A percentile compares a stretch with the other conserved stretches of the same genome.
These are phyloP conservation scores for Pythium phragmitis DNA, from an alignment of 352 stramenopile species.

Conservation along the genomic window DNA sequence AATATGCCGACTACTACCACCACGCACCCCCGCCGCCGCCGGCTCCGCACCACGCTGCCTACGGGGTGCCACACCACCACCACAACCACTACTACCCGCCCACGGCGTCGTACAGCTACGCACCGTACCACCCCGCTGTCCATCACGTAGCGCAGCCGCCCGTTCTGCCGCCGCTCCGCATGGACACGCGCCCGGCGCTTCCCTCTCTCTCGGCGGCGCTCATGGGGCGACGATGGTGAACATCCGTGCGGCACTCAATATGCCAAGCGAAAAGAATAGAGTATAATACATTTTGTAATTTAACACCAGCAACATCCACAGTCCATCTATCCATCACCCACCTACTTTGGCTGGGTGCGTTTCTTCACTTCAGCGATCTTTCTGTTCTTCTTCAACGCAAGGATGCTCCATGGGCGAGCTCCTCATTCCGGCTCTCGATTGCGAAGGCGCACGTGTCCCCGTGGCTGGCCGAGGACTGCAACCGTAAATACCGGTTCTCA, in stretches of 20 bases:
- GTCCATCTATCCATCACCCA: conserved; percentile 2
- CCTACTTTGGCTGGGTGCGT: not conserved
- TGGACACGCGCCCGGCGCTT: conserved; percentile 13
- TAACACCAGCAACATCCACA: not conserved
- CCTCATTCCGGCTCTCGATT: no score
- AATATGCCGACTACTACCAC: conserved; percentile 18
- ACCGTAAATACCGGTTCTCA: no score
- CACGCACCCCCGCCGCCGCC: conserved; percentile 3
- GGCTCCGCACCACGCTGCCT: conserved; percentile 4
- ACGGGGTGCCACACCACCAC: not conserved
- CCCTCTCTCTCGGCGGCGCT: conserved; percentile 22
- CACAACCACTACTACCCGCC: conserved; percentile 1
- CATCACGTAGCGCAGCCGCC: not conserved
- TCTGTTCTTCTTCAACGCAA: no score
- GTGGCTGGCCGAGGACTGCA: no score
- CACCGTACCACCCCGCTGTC: not conserved
- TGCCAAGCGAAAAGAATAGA: not conserved
- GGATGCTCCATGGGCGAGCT: no score
- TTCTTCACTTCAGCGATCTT: not conserved
- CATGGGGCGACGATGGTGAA: conserved; percentile 23
- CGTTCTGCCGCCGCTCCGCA: conserved; percentile 24
- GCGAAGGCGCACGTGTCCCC: no score
- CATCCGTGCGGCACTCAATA: conserved; percentile 3
- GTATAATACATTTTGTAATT: conserved; percentile 14
- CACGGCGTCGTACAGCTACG: not conserved